Evolutionary conservation across 331 rosid species (phyloP).

Genomic region (Rosa hybrid): DNA sequence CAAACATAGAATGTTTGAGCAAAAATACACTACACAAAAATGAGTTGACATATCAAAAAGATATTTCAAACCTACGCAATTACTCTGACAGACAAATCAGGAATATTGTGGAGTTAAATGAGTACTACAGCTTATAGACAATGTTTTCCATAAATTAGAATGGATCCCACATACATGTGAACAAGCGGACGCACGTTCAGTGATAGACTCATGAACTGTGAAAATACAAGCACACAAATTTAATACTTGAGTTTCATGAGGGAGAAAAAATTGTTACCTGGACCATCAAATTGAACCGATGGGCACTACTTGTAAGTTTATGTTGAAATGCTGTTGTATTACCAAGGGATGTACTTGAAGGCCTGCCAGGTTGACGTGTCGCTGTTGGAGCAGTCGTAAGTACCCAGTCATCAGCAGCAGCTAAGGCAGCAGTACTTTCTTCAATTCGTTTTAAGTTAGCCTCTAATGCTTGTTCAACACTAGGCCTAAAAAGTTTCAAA

Average conservation of each 20-base stretch:
- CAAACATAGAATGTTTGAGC: not conserved
- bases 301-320: conserved; percentile 93
- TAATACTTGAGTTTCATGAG: not conserved
- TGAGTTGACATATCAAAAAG: not conserved
- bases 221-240: not conserved
- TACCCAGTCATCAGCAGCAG: conserved; percentile 99
- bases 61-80: not conserved
- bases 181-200: not conserved
- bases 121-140: not conserved
- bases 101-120: not conserved
- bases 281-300: conserved; percentile 98
- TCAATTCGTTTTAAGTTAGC: conserved; percentile 94
- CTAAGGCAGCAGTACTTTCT: conserved; percentile 98
- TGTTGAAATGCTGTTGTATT: conserved; percentile 69
- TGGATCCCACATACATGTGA: not conserved
- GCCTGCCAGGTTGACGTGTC: conserved; percentile 68
- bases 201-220: not conserved
- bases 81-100: not conserved
- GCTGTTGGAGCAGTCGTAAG: conserved; percentile 61
- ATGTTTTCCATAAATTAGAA: not conserved
- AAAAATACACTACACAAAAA: not conserved
- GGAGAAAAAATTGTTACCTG: conserved; percentile 65
- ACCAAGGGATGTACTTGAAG: conserved; percentile 45
- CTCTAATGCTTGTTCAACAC: conserved; percentile 95
- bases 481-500: conserved; percentile 91